phyloP scores from a whole-genome alignment of 1,284 basidiomycete genomes.

The Fomitiporia mediterranea region DNA sequence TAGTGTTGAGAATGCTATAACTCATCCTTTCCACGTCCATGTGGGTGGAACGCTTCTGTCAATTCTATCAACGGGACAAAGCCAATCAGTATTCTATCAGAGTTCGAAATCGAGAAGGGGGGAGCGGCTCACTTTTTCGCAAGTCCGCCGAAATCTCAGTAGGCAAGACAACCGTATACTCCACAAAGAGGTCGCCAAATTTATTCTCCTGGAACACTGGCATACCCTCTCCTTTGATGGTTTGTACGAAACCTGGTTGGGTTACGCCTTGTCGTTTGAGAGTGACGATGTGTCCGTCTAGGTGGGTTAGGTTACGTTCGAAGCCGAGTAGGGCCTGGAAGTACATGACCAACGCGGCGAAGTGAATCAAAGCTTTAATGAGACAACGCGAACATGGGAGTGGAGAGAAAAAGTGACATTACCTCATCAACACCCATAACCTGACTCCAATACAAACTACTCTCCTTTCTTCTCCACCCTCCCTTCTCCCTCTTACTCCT shows the following conservation, averaged over 20 bases:
- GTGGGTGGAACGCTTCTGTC: slow-evolving; percentile 48
- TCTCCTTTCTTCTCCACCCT: slow-evolving; percentile 83
- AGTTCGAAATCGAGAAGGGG: slow-evolving; percentile 6
- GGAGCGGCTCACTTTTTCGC: slow-evolving; percentile 64
- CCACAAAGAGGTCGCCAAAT: slow-evolving; percentile 83
- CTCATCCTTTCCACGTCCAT: slow-evolving; percentile 46
- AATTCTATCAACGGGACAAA: slow-evolving; percentile 44
- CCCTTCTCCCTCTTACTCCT: slow-evolving; percentile 71
- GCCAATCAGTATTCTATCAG: slow-evolving; percentile 23
- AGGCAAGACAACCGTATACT: slow-evolving; percentile 88
- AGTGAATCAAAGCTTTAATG: not conserved
- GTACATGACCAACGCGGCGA: slow-evolving; percentile 10
- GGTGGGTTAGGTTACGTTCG: slow-evolving; percentile 80
- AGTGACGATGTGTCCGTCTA: slow-evolving; percentile 81
- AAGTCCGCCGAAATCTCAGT: slow-evolving; percentile 58
- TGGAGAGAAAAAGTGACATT: not conserved
- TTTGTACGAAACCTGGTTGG: slow-evolving; percentile 88
- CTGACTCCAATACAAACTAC: slow-evolving; percentile 85
- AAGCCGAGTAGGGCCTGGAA: slow-evolving; percentile 75
- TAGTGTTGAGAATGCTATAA: slow-evolving; percentile 33
- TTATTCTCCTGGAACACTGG: slow-evolving; percentile 59
- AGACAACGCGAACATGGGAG: too few species aligned
- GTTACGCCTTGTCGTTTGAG: slow-evolving; percentile 76
- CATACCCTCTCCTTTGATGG: slow-evolving; percentile 86
- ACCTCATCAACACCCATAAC: slow-evolving; percentile 88